Evolutionary conservation across 257 asterid genomes (phyloP).

Genomic region (Ligustrum vulgare): DNA sequence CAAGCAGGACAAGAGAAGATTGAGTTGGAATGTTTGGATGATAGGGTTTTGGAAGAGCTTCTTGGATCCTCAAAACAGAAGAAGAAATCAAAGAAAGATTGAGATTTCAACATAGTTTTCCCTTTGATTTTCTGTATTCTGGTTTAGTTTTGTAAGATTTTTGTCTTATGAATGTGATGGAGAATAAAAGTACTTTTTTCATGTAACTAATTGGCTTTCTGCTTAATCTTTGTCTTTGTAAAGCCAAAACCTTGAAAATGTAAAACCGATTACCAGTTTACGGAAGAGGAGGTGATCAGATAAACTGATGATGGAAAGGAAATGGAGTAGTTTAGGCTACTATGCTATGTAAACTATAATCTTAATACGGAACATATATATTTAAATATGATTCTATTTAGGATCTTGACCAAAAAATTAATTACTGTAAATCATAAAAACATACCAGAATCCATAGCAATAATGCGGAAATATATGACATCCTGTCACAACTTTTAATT

Average conservation of each 20-base stretch:
- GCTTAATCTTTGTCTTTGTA: not conserved
- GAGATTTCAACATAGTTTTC: not conserved
- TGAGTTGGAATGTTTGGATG: slow-evolving; percentile 52
- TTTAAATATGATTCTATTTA: too few species aligned
- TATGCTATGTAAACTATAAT: too few species aligned
- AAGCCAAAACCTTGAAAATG: not conserved
- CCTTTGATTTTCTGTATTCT: not conserved
- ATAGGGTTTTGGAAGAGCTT: slow-evolving; percentile 57
- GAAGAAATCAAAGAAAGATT: slow-evolving; percentile 24
- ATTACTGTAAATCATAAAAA: too few species aligned
- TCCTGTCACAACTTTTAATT: too few species aligned
- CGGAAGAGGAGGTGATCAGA: not conserved
- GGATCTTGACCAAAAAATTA: too few species aligned
- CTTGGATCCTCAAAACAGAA: slow-evolving; percentile 43
- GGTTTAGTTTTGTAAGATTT: not conserved
- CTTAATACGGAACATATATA: too few species aligned
- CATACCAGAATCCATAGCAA: too few species aligned
- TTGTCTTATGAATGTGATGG: not conserved
- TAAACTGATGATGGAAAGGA: not conserved
- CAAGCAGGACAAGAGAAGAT: slow-evolving; percentile 29
- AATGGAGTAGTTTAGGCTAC: not conserved
- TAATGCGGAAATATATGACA: too few species aligned
- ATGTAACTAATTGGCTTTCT: not conserved
- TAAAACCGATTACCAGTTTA: not conserved
- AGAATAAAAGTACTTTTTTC: not conserved